A percentile compares a stretch with the other conserved stretches of the same genome.
Conservation (phyloP, 148 eudicot genomes). For the Rhododendron mucronatum region DNA sequence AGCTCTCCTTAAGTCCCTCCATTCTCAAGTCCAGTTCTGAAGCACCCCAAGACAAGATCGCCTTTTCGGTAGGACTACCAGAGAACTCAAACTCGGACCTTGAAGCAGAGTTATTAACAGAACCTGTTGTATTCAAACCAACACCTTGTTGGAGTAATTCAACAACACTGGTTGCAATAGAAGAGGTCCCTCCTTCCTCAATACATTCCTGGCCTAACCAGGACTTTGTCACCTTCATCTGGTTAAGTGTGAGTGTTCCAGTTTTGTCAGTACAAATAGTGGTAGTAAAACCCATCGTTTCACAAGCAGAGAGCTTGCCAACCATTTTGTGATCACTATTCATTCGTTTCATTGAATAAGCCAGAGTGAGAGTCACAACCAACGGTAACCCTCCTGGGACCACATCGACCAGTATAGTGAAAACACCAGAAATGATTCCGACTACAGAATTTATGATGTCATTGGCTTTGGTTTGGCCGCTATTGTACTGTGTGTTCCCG, state of each 20-base stretch:
- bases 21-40: conserved; percentile 7
- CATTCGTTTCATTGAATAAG: conserved; percentile 9
- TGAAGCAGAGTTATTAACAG: background rate
- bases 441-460: background rate
- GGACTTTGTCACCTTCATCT: conserved; percentile 5
- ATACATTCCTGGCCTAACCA: background rate
- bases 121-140: background rate
- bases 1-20: background rate
- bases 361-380: conserved; percentile 4
- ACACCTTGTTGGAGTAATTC: background rate
- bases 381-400: background rate
- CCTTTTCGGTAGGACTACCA: conserved; percentile 7
- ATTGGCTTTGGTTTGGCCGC: background rate
- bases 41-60: conserved; percentile 13
- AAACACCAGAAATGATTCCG: background rate
- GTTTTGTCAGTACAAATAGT: conserved; percentile 9
- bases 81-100: background rate
- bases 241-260: conserved; percentile 9
- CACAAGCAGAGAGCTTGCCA: conserved; percentile 11
- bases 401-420: background rate
- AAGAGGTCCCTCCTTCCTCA: background rate
- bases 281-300: conserved; percentile 9
- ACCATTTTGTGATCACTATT: conserved; percentile 13
- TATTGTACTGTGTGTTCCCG: background rate
- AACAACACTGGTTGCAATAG: background rate